Evolutionary conservation across 495 filamentous ascomycete genomes (phyloP), one percentile per base, ranked within the genome.

Genomic region (Staphylotrichum longicolle): DNA sequence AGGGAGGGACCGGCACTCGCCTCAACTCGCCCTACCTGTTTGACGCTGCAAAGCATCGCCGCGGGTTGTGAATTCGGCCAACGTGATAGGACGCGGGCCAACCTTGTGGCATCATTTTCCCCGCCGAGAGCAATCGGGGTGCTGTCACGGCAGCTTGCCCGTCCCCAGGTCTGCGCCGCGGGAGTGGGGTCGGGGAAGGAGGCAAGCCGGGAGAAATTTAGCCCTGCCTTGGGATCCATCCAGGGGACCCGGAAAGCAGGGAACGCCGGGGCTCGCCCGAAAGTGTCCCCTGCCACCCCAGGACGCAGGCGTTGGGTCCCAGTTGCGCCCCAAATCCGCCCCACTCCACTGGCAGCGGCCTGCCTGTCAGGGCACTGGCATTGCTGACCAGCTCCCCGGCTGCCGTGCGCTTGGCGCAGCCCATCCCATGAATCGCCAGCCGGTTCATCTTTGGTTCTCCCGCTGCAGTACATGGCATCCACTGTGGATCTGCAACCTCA

Each of bases 171-270:
- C 66, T 40, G 12, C 58, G 62, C 45, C 34, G 60, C 68, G 62
- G 68, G 54, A 64, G 64, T 66, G 65, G 68, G 66, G 67, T 48
- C 51, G 53, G 62, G 42, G 57, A 40, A 57, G 54, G 63, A 57
- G 54, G 63, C 42, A 41, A 58, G 27, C 39, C 71, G 72, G 72
- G 70, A 70, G 54, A 74, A 74, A 70, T 72, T 72, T 74, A 71
- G 70, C 72, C 72, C 72, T 71, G 40, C 66, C 42, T 37, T 33
- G 45, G 44, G 39, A 50, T 50, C 50, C 44, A 55, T 42, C n/a
- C 37, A 56, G 45, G 53, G 60, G 33, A 53, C 30, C 45, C 55
- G 49, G 52, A 48, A 15, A 30, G 12, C 57, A 42, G 35, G 49
- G 40, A 52, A 44, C 55, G 9, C 50, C 57, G 53, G 42, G 30